Evolutionary conservation across 768 basidiomycete species (phyloP).

Genomic region (Pulveroboletus sp.): DNA sequence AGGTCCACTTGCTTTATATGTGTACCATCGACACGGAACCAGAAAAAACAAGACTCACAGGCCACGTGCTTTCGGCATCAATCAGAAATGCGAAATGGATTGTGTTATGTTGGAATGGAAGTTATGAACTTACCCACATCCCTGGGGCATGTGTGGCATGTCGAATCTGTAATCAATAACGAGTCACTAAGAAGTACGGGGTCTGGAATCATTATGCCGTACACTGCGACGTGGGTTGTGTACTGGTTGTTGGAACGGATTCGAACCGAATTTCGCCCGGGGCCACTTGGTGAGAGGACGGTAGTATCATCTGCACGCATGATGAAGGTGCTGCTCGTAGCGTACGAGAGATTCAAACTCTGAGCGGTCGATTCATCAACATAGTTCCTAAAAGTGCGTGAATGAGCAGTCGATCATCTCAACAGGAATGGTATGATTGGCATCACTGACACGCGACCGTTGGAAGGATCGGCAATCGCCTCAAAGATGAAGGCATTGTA

Average conservation of each 20-base stretch:
- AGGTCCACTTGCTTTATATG: slow-evolving; percentile 1
- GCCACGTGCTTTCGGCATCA: slow-evolving; percentile 32
- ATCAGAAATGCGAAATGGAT: neutral
- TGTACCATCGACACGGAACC: neutral
- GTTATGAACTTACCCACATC: slow-evolving; percentile 32
- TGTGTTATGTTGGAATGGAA: neutral
- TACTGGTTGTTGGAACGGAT: slow-evolving; percentile 32
- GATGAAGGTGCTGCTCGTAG: slow-evolving; percentile 27
- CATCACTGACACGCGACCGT: slow-evolving; percentile 34
- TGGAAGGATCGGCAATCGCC: slow-evolving; percentile 35
- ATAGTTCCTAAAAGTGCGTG: slow-evolving; percentile 29
- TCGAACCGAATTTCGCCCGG: slow-evolving; percentile 37
- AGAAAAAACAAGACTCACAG: slow-evolving; percentile 20
- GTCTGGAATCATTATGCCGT: slow-evolving; percentile 5
- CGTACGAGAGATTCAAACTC: slow-evolving; percentile 27
- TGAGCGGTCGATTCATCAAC: slow-evolving; percentile 29
- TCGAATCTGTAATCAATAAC: slow-evolving; percentile 25
- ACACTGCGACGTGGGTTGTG: slow-evolving; percentile 35
- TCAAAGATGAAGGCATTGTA: slow-evolving; percentile 32
- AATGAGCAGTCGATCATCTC: neutral
- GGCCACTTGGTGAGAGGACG: slow-evolving; percentile 24
- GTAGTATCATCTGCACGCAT: slow-evolving; percentile 37
- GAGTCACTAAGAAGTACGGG: neutral
- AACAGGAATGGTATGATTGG: neutral
- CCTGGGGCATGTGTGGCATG: slow-evolving; percentile 36